Base-by-base conservation (phyloP, 1,139 yeast genomes). In the Diutina neorugosa region DNA sequence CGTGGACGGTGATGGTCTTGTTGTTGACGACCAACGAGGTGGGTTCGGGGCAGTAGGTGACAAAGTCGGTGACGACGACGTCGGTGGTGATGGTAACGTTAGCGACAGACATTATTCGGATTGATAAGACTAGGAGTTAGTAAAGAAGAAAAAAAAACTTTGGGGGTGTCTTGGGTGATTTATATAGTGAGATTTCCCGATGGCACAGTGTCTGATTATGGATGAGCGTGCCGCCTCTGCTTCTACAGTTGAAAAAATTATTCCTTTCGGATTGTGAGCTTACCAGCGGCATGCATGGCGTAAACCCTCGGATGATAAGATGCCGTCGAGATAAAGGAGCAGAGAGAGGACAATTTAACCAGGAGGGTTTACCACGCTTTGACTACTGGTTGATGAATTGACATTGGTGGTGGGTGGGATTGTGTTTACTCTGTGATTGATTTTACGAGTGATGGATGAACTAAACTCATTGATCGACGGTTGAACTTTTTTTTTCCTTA, bases 11-110 rank as follows among this genome's bases (percentile, higher is more conserved):
- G 67, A 72, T 65, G 64, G 76, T 71, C 67, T 69, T 70, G 73
- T 71, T 71, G 75, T 71, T 72, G 59, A 53, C 46, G 61, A 70
- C 74, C 53, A 70, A 57, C 51, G 64, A 58, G 56, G 77, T 71
- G 52, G 76, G 60, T 55, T 62, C 69, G 64, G 77, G 77, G 62
- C 77, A 73, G 73, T 70, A 73, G 59, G 77, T 73, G 66, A 74
- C 70, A 69, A 61, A 72, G 69, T 69, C 75, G 60, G 77, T 72
- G 59, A 70, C 72, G 56, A 71, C 64, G 58, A 70, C 71, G 56
- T 75, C 69, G 69, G 77, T 72, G 64, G 73, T 69, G 58, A 77
- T 71, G 56, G 66, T 69, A 70, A 71, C 69, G 57, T 65, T 61
- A 58, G 69, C 71, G 48, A 23, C 48, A 57, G 74, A 71, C 54